phyloP scores from a whole-genome alignment of 2,329 filamentous ascomycete species.

The Colletotrichum phormii region DNA sequence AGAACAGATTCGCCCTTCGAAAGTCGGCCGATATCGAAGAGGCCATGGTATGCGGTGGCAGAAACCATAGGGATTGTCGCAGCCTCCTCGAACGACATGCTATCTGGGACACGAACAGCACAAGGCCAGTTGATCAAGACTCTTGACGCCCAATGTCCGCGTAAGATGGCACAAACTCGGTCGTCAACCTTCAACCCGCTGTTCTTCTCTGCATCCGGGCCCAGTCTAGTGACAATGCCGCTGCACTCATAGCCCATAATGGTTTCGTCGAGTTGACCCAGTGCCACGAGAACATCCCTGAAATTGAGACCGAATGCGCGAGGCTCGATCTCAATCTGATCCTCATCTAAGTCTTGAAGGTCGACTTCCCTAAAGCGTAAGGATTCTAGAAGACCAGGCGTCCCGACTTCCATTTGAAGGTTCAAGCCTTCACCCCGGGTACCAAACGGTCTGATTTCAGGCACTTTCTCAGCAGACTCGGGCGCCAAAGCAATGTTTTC shows the following conservation, averaged over 20 bases:
- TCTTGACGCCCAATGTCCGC: slow-evolving; percentile 18
- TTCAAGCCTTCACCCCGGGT: too few species aligned
- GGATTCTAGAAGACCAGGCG: slow-evolving; percentile 40
- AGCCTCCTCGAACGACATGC: slow-evolving; percentile 48
- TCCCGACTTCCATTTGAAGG: slow-evolving; percentile 35
- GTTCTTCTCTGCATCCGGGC: slow-evolving; percentile 38
- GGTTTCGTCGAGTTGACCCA: slow-evolving; percentile 39
- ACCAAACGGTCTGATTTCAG: neutral
- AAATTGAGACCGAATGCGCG: slow-evolving; percentile 44
- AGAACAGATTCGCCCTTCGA: slow-evolving; percentile 46
- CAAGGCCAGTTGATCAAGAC: slow-evolving; percentile 15
- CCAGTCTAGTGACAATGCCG: slow-evolving; percentile 47
- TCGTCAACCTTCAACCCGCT: slow-evolving; percentile 30
- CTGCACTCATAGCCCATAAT: slow-evolving; percentile 47
- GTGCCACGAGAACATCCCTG: slow-evolving; percentile 41
- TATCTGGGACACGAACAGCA: slow-evolving; percentile 47
- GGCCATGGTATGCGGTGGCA: slow-evolving; percentile 46
- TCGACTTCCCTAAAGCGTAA: slow-evolving; percentile 40
- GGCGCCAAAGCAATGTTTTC: neutral
- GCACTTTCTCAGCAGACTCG: neutral
- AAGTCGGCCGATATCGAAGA: slow-evolving; percentile 47
- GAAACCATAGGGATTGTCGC: slow-evolving; percentile 50
- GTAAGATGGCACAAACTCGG: slow-evolving; percentile 23
- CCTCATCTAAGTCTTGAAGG: neutral
- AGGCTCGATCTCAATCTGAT: slow-evolving; percentile 43